Percentiles rank a stretch among this genome's conserved stretches.
Evolutionary conservation across 768 basidiomycete species (phyloP).

Genomic region (Hygrophorus pudorinus): DNA sequence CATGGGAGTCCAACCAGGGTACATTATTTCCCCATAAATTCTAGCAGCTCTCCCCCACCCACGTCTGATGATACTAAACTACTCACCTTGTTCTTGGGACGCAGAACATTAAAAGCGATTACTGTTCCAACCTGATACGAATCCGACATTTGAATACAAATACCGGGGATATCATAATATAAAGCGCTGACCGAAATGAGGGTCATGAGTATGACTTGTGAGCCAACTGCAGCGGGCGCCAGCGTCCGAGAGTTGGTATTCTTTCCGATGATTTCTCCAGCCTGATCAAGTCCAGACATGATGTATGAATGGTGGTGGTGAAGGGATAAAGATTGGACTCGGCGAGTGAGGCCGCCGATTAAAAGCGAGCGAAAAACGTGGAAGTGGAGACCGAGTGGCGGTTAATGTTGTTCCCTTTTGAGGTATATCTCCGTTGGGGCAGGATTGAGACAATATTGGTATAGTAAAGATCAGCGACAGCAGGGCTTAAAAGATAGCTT

Average conservation of each 20-base stretch:
- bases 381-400: no score
- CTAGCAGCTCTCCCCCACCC: background rate
- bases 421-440: no score
- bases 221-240: slow-evolving; percentile 71
- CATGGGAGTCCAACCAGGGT: background rate
- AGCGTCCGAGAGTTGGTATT: slow-evolving; percentile 45
- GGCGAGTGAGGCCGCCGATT: no score
- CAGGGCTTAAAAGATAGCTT: no score
- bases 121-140: slow-evolving; percentile 48
- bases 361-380: no score
- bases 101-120: slow-evolving; percentile 67
- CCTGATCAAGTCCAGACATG: slow-evolving; percentile 29
- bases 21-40: background rate
- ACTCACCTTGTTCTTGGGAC: slow-evolving; percentile 80
- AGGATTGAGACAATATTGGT: no score
- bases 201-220: slow-evolving; percentile 69
- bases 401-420: no score
- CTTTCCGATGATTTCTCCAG: slow-evolving; percentile 29
- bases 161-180: background rate
- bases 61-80: background rate
- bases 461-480: no score
- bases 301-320: background rate
- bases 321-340: background rate
- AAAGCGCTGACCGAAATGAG: slow-evolving; percentile 53
- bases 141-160: slow-evolving; percentile 6